These are phyloP conservation scores for Macrocystidia cucumis DNA, from an alignment of 1,284 basidiomycete species.

Conservation along the genomic window DNA sequence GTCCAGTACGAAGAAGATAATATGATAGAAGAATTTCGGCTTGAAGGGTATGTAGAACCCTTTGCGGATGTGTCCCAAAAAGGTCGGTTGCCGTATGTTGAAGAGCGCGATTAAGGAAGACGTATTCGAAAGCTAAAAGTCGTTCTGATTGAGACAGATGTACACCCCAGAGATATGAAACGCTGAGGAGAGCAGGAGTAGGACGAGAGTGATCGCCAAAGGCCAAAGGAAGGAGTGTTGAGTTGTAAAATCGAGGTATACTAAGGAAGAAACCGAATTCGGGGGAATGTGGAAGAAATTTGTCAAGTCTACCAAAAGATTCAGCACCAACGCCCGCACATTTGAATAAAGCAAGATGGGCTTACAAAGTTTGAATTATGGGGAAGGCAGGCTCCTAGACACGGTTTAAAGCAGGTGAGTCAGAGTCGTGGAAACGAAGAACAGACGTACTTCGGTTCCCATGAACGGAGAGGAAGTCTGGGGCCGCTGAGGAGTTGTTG, in stretches of 20 bases:
- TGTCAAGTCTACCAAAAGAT: constrained; percentile 24
- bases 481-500: constrained; percentile 24
- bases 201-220: constrained; percentile 34
- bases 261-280: constrained; percentile 45
- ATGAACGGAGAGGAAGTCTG: constrained; percentile 23
- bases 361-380: constrained; percentile 29
- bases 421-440: constrained; percentile 1
- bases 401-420: constrained; percentile 1
- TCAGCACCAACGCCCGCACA: too few relatives aligned
- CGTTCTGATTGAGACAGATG: constrained; percentile 30
- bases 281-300: constrained; percentile 31
- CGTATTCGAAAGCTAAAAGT: constrained; percentile 25
- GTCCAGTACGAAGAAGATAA: constrained; percentile 44
- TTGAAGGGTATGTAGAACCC: constrained; percentile 45
- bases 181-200: constrained; percentile 36
- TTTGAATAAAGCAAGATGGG: constrained; percentile 7
- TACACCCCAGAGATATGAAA: constrained; percentile 43
- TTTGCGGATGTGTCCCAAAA: constrained; percentile 29
- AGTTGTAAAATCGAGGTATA: constrained; percentile 28
- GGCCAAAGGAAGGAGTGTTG: constrained; percentile 25
- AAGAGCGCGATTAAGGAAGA: constrained; percentile 35
- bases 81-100: constrained; percentile 30
- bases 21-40: constrained; percentile 47
- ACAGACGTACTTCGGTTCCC: constrained; percentile 22
- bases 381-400: constrained; percentile 27